Evolutionary conservation across 257 asterid genomes (phyloP).

Genomic region (Sherardia arvensis): DNA sequence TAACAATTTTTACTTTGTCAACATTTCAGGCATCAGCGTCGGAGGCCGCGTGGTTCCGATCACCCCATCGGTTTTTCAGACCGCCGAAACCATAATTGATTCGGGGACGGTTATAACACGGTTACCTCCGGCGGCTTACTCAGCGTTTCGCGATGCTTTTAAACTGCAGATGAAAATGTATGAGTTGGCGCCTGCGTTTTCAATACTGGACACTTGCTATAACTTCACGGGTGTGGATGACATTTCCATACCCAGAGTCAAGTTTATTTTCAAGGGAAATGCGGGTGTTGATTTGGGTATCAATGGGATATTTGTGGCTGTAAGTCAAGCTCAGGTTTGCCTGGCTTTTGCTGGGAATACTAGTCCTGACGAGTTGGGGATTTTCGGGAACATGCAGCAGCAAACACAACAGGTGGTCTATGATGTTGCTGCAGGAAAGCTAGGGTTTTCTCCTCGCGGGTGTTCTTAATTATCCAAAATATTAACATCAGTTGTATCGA

Average conservation of each 20-base stretch:
- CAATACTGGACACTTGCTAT: conserved; percentile 64
- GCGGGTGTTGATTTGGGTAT: conserved; percentile 29
- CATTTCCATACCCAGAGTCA: conserved; percentile 32
- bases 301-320: conserved; percentile 18
- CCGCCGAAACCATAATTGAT: conserved; percentile 49
- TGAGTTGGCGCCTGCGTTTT: conserved; percentile 32
- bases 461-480: conserved; percentile 20
- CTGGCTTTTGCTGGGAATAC: conserved; percentile 4
- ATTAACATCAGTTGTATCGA: no score
- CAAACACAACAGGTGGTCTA: conserved; percentile 55
- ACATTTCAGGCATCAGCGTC: conserved; percentile 14
- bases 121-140: conserved; percentile 49
- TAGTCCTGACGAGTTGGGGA: not conserved
- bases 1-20: not conserved
- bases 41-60: conserved; percentile 11
- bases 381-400: conserved; percentile 43
- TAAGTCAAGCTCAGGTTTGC: not conserved
- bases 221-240: conserved; percentile 28
- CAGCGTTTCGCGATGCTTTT: conserved; percentile 30
- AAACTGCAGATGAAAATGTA: conserved; percentile 36
- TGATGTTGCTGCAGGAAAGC: conserved; percentile 57
- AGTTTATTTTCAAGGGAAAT: conserved; percentile 42
- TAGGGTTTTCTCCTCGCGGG: conserved; percentile 53
- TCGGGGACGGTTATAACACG: conserved; percentile 76
- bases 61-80: conserved; percentile 30